Evolutionary conservation across 352 stramenopile genomes (phyloP).

Genomic region (Globisporangium orthogonon): DNA sequence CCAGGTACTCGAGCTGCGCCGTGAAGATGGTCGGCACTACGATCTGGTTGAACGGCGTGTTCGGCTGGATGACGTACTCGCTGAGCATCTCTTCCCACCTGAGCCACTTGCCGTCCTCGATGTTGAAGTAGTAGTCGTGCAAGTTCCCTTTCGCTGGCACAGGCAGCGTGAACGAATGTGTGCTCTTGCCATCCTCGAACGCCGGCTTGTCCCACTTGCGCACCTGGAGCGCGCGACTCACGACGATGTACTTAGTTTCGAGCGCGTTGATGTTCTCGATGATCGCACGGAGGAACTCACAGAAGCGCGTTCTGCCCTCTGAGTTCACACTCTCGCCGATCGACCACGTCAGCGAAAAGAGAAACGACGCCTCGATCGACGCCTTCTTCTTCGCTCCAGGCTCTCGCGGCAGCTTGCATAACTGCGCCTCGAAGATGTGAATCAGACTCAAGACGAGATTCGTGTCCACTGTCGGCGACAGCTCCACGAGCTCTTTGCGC

Average conservation of each 20-base stretch:
- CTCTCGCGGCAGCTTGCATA: constrained; percentile 66
- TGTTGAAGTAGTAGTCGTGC: constrained; percentile 86
- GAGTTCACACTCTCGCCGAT: constrained; percentile 78
- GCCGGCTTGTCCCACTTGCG: constrained; percentile 70
- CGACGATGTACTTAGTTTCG: constrained; percentile 66
- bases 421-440: constrained; percentile 76
- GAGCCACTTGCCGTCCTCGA: constrained; percentile 84
- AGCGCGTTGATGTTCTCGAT: constrained; percentile 67
- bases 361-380: constrained; percentile 73
- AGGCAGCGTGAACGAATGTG: constrained; percentile 39
- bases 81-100: constrained; percentile 88
- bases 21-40: constrained; percentile 93
- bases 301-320: constrained; percentile 63
- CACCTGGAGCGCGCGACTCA: constrained; percentile 75
- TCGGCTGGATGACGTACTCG: constrained; percentile 79
- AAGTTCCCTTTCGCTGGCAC: constrained; percentile 68
- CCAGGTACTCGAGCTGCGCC: constrained; percentile 85
- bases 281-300: constrained; percentile 75
- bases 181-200: constrained; percentile 60
- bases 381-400: constrained; percentile 62
- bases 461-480: constrained; percentile 86
- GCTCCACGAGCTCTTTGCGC: constrained; percentile 79
- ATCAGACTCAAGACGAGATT: constrained; percentile 88
- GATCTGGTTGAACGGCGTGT: constrained; percentile 88
- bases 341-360: constrained; percentile 91